Conservation (phyloP, 306 rosid genomes). For the Hippophae tibetana region DNA sequence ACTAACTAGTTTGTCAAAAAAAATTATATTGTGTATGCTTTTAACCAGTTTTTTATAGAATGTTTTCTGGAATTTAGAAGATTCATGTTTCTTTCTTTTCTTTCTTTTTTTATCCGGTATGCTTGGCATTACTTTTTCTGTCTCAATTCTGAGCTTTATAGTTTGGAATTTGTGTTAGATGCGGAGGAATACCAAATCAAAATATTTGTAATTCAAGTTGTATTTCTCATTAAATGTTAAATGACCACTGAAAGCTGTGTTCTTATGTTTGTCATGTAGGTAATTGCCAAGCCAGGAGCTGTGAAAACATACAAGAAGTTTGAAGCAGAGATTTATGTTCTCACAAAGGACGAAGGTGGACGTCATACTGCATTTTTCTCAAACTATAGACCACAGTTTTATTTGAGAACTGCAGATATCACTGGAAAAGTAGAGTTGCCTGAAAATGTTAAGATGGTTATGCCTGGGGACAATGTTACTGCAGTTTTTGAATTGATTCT, state of each 20-base stretch:
- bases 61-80: background rate
- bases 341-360: conserved; percentile 98
- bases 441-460: conserved; percentile 84
- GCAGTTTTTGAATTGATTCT: conserved; percentile 74
- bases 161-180: too few relatives aligned
- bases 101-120: too few relatives aligned
- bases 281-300: conserved; percentile 87
- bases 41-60: background rate
- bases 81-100: background rate
- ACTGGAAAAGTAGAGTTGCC: conserved; percentile 96
- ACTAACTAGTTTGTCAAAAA: background rate
- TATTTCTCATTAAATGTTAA: too few relatives aligned
- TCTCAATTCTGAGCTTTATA: too few relatives aligned
- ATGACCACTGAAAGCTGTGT: background rate
- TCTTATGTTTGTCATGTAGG: conserved; percentile 33
- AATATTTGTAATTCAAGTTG: too few relatives aligned
- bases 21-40: background rate
- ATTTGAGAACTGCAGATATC: conserved; percentile 92
- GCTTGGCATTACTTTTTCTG: too few relatives aligned
- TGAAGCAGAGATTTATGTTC: conserved; percentile 96
- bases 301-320: conserved; percentile 72
- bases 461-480: conserved; percentile 97
- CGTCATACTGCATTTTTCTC: conserved; percentile 97
- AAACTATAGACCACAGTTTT: conserved; percentile 92
- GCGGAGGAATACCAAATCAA: too few relatives aligned